These are phyloP conservation scores for Asterophora lycoperdoides DNA, from an alignment of 768 basidiomycete species.

Conservation along the genomic window DNA sequence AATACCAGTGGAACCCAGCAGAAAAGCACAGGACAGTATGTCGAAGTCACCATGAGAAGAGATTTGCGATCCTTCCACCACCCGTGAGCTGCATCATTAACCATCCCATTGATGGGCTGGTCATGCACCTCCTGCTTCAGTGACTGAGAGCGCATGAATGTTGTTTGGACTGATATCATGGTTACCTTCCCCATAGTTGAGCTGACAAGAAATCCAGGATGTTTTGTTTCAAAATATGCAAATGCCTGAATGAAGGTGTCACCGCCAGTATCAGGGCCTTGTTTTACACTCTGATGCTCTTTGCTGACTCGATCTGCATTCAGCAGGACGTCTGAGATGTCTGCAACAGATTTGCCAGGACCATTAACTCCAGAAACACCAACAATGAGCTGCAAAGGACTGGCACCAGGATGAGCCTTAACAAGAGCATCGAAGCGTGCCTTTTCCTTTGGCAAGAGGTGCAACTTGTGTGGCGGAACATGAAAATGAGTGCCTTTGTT, in stretches of 20 bases:
- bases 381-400: conserved; percentile 13
- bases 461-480: conserved; percentile 3
- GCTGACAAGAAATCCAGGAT: conserved; percentile 21
- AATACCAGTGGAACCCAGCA: conserved; percentile 32
- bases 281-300: conserved; percentile 6
- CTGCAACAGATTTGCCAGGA: conserved; percentile 15
- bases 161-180: conserved; percentile 25
- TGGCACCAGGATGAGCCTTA: conserved; percentile 3
- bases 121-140: conserved; percentile 16
- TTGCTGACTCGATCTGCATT: conserved; percentile 11
- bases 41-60: conserved; percentile 29
- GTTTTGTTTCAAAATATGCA: conserved; percentile 3
- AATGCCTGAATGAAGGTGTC: conserved; percentile 17
- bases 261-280: background rate
- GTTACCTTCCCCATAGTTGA: conserved; percentile 15
- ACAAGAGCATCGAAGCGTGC: background rate
- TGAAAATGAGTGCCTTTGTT: conserved; percentile 6
- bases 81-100: conserved; percentile 34
- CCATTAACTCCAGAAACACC: conserved; percentile 14
- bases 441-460: background rate
- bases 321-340: conserved; percentile 14
- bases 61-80: conserved; percentile 26
- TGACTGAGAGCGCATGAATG: conserved; percentile 26
- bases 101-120: conserved; percentile 28
- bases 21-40: conserved; percentile 22